Evolutionary conservation across 1,139 yeast genomes (phyloP).

Genomic region (Komagataea norvegica): DNA sequence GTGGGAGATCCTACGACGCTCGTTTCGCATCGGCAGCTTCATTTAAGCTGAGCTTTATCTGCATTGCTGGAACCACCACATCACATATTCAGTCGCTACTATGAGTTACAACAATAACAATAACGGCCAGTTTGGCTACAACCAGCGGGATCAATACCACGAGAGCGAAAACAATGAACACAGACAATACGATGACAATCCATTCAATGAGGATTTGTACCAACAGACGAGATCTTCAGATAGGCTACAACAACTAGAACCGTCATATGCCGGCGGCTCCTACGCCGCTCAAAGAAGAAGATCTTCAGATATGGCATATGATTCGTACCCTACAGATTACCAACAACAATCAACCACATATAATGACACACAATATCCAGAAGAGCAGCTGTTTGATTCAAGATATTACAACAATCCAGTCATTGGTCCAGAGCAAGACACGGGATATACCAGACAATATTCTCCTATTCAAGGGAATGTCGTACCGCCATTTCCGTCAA

Average conservation of each 20-base stretch:
- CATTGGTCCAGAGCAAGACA: not conserved
- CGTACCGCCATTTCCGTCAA: slow-evolving; percentile 17
- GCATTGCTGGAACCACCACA: not conserved
- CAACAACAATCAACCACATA: slow-evolving; percentile 1
- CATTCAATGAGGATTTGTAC: slow-evolving; percentile 5
- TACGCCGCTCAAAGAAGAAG: slow-evolving; percentile 14
- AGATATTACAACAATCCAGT: slow-evolving; percentile 13
- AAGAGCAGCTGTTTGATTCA: slow-evolving; percentile 2
- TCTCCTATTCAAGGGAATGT: slow-evolving; percentile 21
- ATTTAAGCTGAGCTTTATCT: not conserved
- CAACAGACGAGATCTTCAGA: slow-evolving; percentile 14
- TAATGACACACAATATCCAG: not conserved
- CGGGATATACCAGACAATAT: slow-evolving; percentile 17
- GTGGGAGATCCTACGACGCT: too few relatives aligned
- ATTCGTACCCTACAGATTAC: not conserved
- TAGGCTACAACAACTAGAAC: slow-evolving; percentile 14
- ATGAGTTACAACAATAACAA: slow-evolving; percentile 19
- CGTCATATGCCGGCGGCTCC: slow-evolving; percentile 13
- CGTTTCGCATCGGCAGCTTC: too few relatives aligned
- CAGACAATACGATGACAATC: slow-evolving; percentile 7
- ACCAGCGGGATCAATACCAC: slow-evolving; percentile 6
- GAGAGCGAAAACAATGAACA: slow-evolving; percentile 7
- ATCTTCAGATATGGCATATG: slow-evolving; percentile 9
- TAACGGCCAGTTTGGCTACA: slow-evolving; percentile 3
- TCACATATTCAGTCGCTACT: not conserved